Base-by-base conservation (phyloP, 2,329 filamentous ascomycete species). In the Cladorrhinum sp. region DNA sequence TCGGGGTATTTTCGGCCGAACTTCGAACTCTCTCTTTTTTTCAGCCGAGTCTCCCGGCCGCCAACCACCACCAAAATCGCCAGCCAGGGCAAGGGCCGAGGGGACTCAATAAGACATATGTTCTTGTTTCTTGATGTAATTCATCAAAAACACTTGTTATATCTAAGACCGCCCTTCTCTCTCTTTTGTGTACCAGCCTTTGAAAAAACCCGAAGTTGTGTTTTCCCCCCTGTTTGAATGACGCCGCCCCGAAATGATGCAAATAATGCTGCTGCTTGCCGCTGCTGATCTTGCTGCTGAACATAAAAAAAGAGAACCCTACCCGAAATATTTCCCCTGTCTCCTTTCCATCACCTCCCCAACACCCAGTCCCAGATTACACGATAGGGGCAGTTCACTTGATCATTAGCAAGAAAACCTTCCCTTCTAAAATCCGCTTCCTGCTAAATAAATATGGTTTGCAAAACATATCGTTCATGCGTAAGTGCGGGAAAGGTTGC, bases 401-500 rank as follows among this genome's bases (percentile, higher is more conserved):
- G 18, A 45, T 18, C 20, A 18, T 16, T 22, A 45, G 3, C 41
- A 45, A 20, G 29, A 13, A 45, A 20, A 5, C 16, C 4, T 8
- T 45, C n/a, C 41, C 36, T 5, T n/a, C 23, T 27, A 29, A 49
- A 41, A 24, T 45, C n/a, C n/a, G 18, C 36, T 16, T 55, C 55
- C 57, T 3, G 6, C 38, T 12, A 1, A 41, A 24, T 32, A 12
- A 24, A 25, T 10, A 55, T 25, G 24, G 25, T 2, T 25, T 18
- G n/a, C 7, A 36, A 36, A 29, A 29, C 29, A 18, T 10, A 18
- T 18, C 18, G 27, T 64, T 74, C 72, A 79, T 65, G 89, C 96
- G 82, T 99, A 99, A 61, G 93, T 96, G 75, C 95, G 89, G 63
- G 93, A 91, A 72, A 99, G 82, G 82, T 99, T 99, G 74, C 95